These are phyloP conservation scores for Cryptosporidium bovis DNA, from an alignment of 169 alveolate species.

Conservation along the genomic window DNA sequence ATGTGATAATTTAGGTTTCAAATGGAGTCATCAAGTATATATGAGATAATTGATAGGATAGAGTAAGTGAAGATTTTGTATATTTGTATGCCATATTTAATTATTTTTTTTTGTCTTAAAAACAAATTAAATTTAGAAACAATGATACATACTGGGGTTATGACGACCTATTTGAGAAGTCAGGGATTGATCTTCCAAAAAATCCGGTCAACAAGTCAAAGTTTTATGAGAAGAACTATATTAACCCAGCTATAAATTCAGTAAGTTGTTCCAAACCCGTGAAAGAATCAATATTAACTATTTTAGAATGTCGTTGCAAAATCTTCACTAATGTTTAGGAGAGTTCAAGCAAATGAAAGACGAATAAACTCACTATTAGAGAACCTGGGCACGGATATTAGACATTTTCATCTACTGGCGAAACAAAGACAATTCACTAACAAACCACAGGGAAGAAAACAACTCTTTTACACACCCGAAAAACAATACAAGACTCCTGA, in stretches of 20 bases:
- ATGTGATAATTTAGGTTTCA: not conserved
- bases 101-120: not conserved
- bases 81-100: not conserved
- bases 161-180: slow-evolving; percentile 33
- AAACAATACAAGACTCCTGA: slow-evolving; percentile 60
- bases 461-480: slow-evolving; percentile 61
- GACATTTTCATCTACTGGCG: slow-evolving; percentile 58
- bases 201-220: slow-evolving; percentile 21
- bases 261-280: slow-evolving; percentile 8
- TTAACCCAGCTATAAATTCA: slow-evolving; percentile 21
- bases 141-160: slow-evolving; percentile 65
- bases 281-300: not conserved
- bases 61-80: slow-evolving; percentile 22
- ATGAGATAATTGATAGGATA: slow-evolving; percentile 59
- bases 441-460: slow-evolving; percentile 73
- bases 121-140: slow-evolving; percentile 12
- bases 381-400: slow-evolving; percentile 37
- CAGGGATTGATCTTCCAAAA: slow-evolving; percentile 12
- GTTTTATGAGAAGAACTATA: slow-evolving; percentile 3
- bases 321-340: slow-evolving; percentile 39
- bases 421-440: slow-evolving; percentile 71
- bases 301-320: slow-evolving; percentile 40
- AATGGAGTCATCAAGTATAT: slow-evolving; percentile 65
- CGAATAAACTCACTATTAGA: slow-evolving; percentile 46
- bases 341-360: slow-evolving; percentile 62